Evolutionary conservation across 2,329 filamentous ascomycete genomes (phyloP).

Genomic region (Penicillium psychrosexuale): DNA sequence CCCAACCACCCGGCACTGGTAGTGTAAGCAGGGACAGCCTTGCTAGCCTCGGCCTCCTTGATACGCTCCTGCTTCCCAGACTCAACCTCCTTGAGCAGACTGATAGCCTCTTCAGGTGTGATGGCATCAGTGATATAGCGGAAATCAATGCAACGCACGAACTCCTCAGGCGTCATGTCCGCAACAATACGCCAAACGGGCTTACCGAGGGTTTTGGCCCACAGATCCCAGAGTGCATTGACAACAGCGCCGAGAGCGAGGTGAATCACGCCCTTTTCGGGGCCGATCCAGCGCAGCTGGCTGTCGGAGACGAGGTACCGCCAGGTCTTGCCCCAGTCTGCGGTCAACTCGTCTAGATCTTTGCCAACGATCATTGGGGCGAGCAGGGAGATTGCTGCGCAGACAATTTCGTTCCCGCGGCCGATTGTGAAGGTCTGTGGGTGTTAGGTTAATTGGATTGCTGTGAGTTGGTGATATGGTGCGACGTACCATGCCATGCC

Average conservation of each 20-base stretch:
- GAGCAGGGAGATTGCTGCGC: constrained; percentile 74
- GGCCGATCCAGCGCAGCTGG: constrained; percentile 89
- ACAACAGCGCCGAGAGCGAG: constrained; percentile 84
- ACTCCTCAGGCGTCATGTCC: constrained; percentile 84
- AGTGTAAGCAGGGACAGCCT: constrained; percentile 85
- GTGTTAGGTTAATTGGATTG: neutral
- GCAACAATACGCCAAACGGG: constrained; percentile 88
- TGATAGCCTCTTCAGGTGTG: constrained; percentile 77
- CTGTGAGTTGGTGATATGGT: constrained; percentile 3
- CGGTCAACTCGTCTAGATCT: constrained; percentile 71
- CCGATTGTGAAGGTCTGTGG: constrained; percentile 46
- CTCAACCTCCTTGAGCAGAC: constrained; percentile 65
- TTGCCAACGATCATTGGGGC: constrained; percentile 72
- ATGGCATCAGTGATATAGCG: constrained; percentile 92
- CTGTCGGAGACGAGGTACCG: constrained; percentile 86
- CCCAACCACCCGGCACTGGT: constrained; percentile 91
- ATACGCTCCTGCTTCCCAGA: constrained; percentile 67
- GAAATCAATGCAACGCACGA: constrained; percentile 88
- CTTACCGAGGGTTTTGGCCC: constrained; percentile 81
- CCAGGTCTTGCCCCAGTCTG: constrained; percentile 85
- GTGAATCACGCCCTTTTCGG: constrained; percentile 91
- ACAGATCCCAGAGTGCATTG: constrained; percentile 93
- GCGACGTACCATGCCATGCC: constrained; percentile 43
- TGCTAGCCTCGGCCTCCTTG: constrained; percentile 67
- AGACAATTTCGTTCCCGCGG: constrained; percentile 89